These are phyloP conservation scores for Chrysosporium keratinophilum DNA, from an alignment of 2,329 filamentous ascomycete species.

Conservation along the genomic window DNA sequence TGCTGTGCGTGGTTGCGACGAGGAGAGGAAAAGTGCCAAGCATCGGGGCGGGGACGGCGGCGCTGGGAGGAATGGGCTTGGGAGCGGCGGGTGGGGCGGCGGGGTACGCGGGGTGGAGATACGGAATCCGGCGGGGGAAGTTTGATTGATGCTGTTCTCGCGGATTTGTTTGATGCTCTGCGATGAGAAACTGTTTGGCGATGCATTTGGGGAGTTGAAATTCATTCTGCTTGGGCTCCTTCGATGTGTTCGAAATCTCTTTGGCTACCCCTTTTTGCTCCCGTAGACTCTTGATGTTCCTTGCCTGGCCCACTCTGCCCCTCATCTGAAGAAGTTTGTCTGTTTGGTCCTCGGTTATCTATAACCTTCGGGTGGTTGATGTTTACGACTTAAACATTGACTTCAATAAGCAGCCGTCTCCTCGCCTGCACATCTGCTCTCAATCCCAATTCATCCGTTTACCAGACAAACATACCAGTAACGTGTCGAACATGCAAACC, in stretches of 20 bases:
- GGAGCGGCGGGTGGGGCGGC: constrained; percentile 9
- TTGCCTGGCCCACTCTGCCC: no score
- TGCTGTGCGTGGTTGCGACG: constrained; percentile 2
- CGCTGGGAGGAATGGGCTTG: constrained; percentile 10
- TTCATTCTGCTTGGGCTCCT: no score
- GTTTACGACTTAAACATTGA: no score
- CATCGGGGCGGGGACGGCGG: not conserved
- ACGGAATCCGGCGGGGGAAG: constrained; percentile 8
- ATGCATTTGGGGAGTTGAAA: no score
- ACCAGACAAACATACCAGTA: not conserved
- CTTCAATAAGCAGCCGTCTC: not conserved
- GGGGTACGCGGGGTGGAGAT: constrained; percentile 12
- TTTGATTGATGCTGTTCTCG: not conserved
- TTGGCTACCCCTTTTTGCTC: no score
- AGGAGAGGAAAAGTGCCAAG: constrained; percentile 9
- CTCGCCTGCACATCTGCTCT: not conserved
- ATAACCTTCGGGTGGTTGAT: no score
- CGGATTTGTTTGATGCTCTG: no score
- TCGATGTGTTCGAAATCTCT: no score
- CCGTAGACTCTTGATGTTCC: no score
- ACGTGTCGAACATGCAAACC: constrained; percentile 20
- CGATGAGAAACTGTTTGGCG: no score
- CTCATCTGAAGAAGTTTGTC: no score
- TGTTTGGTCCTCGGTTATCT: no score
- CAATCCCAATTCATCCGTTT: not conserved